Evolutionary conservation across 257 asterid species (phyloP), one percentile per base, ranked within the genome.

Genomic region (Dorcoceras hygrometricum): DNA sequence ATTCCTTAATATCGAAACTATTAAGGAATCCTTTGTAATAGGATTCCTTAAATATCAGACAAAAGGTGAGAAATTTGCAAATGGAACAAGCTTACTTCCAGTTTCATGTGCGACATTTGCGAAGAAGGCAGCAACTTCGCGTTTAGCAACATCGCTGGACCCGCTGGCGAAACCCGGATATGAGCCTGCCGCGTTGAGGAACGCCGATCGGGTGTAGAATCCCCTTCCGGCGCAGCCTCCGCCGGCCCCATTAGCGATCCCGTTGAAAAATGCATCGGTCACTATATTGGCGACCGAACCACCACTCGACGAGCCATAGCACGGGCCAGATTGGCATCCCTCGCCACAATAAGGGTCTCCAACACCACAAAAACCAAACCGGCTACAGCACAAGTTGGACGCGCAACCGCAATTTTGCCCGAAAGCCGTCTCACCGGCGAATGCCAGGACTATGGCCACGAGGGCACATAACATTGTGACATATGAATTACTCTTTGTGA

Each of bases 31-130:
- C n/a, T n/a, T n/a, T n/a, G n/a, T n/a, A n/a, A n/a, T n/a, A n/a
- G n/a, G n/a, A n/a, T n/a, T n/a, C n/a, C n/a, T n/a, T n/a, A n/a
- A n/a, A n/a, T n/a, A n/a, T n/a, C n/a, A n/a, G n/a, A n/a, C n/a
- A n/a, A n/a, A n/a, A n/a, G n/a, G n/a, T n/a, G n/a, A n/a, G n/a
- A n/a, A n/a, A n/a, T n/a, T n/a, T n/a, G n/a, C n/a, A n/a, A n/a
- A n/a, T n/a, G n/a, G n/a, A n/a, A n/a, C n/a, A 7, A 32, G 1
- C 76, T 63, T 55, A 71, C 76, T 25, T 63, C 70, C 70, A 36
- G 71, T 63, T 25, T 71, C 76, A 23, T 71, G 76, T 12, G 76
- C 39, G 48, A 53, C 76, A 20, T 71, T 70, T 6, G 76, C 76
- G 22, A 71, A 71, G 43, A 71, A 71, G 6, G 76, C 65, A 9